Base-by-base conservation (phyloP, 805 yeast species). In the Blastobotrys parvus region DNA sequence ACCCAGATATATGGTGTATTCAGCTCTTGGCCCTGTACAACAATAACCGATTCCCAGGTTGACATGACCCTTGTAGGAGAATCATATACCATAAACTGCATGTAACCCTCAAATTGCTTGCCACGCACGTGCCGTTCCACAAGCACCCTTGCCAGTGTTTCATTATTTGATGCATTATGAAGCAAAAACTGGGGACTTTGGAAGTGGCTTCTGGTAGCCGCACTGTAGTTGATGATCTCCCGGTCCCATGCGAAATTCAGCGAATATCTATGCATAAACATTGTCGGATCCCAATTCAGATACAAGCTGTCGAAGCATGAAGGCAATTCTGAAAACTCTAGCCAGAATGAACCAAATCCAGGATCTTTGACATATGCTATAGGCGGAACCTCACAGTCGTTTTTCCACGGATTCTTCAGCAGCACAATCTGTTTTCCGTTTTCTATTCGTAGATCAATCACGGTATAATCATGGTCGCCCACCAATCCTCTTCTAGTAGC, bases 401-500 rank as follows among this genome's bases (percentile, higher is more conserved):
- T 36, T 23, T 38, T 33, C 74, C 72, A 72, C 0, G 82, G 81
- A 50, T 78, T 77, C 40, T 64, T 65, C 3, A 76, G 43, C 0
- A 52, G 47, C 2, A 72, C 44, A 2, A 48, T 30, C 29, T 42
- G 42, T 11, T 47, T 43, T 8, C 50, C 55, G 2, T 46, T 54
- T 3, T 50, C 48, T 5, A 46, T 48, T 20, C 53, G 45, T 25
- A 77, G 42, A n/a, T 63, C 72, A 2, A 70, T 45, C 0, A 86
- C 63, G 0, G 83, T 69, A 56, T 85, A 87, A 59, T 87, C 95
- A 60, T 87, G 95, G 30, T 72, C 66, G 3, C 79, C 62, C 1
- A 74, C 64, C 23, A 83, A 60, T 1, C 64, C 61, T 27, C 65
- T 57, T 10, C 21, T 59, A 48, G 3, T 49, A n/a, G 35, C 71